Percentiles rank a stretch among this genome's conserved stretches.
These are phyloP conservation scores for Cutaneotrichosporon cutaneum DNA, from an alignment of 1,284 basidiomycete genomes.

Conservation along the genomic window DNA sequence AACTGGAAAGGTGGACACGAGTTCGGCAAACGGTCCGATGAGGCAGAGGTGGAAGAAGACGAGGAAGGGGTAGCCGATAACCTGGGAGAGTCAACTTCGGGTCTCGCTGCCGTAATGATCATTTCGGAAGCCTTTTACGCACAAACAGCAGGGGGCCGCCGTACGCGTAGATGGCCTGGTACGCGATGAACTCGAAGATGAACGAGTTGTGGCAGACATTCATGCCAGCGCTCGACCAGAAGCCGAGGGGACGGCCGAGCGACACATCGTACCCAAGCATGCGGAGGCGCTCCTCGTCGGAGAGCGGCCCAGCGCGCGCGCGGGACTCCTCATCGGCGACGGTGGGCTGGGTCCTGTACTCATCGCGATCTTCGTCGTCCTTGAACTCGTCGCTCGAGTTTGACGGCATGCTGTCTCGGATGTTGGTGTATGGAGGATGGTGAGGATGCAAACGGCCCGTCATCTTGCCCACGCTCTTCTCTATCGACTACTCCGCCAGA, in stretches of 20 bases:
- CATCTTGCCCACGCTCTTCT: background rate
- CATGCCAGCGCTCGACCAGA: conserved; percentile 45
- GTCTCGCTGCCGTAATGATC: background rate
- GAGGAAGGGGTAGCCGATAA: conserved; percentile 46
- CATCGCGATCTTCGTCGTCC: background rate
- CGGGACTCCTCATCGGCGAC: background rate
- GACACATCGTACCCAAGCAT: conserved; percentile 48
- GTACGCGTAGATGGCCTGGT: background rate
- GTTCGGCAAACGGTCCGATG: conserved; percentile 41
- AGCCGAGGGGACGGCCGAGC: conserved; percentile 47
- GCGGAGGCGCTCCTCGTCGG: conserved; percentile 38
- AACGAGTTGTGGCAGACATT: conserved; percentile 6
- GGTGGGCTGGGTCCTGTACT: background rate
- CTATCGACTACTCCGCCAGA: background rate
- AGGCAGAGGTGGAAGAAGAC: conserved; percentile 39
- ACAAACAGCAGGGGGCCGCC: conserved; percentile 7
- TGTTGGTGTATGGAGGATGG: background rate
- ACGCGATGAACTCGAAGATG: conserved; percentile 10
- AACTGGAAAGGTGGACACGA: conserved; percentile 49
- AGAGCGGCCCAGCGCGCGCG: background rate
- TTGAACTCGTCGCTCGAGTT: background rate
- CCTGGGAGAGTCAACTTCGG: conserved; percentile 23
- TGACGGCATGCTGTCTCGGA: background rate
- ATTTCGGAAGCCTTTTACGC: conserved; percentile 8
- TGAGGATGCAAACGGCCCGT: background rate